Percentiles rank a stretch among this genome's conserved stretches.
phyloP scores from a whole-genome alignment of 345 rosid species.

The Salix dunnii region DNA sequence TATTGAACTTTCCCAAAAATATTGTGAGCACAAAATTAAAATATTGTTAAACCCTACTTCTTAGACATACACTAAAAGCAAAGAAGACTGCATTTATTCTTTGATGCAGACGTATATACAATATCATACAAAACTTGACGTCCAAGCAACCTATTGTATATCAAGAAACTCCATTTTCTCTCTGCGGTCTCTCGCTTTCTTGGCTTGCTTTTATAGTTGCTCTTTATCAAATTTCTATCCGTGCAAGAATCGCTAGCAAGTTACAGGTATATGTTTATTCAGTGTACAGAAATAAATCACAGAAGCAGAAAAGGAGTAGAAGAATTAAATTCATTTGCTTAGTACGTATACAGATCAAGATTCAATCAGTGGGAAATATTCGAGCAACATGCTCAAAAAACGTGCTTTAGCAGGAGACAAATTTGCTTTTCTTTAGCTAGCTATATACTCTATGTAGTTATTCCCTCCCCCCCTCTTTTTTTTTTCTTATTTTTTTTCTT shows the following conservation, averaged over 20 bases:
- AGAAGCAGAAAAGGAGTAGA: slow-evolving; percentile 16
- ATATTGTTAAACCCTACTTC: not conserved
- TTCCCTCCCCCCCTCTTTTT: not conserved
- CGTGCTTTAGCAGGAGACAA: slow-evolving; percentile 23
- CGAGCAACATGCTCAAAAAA: slow-evolving; percentile 10
- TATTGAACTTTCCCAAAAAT: not conserved
- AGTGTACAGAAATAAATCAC: not conserved
- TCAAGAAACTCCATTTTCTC: not conserved
- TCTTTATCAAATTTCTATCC: slow-evolving; percentile 16
- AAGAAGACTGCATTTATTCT: slow-evolving; percentile 30
- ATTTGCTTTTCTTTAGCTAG: not conserved
- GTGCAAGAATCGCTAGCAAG: not conserved
- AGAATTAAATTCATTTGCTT: slow-evolving; percentile 29
- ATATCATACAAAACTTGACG: slow-evolving; percentile 56
- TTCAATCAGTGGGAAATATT: slow-evolving; percentile 16
- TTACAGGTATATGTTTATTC: not conserved
- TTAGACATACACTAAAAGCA: not conserved
- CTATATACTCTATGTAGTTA: not conserved
- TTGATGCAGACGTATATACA: slow-evolving; percentile 37
- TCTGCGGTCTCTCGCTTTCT: not conserved
- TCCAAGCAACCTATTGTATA: slow-evolving; percentile 59
- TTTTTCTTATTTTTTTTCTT: slow-evolving; percentile 1
- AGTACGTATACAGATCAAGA: slow-evolving; percentile 11
- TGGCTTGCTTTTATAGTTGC: slow-evolving; percentile 5
- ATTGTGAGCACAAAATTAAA: no score